These are phyloP conservation scores for Geranomyces michiganensis DNA, from an alignment of 192 early-diverging fungal species.

Conservation along the genomic window DNA sequence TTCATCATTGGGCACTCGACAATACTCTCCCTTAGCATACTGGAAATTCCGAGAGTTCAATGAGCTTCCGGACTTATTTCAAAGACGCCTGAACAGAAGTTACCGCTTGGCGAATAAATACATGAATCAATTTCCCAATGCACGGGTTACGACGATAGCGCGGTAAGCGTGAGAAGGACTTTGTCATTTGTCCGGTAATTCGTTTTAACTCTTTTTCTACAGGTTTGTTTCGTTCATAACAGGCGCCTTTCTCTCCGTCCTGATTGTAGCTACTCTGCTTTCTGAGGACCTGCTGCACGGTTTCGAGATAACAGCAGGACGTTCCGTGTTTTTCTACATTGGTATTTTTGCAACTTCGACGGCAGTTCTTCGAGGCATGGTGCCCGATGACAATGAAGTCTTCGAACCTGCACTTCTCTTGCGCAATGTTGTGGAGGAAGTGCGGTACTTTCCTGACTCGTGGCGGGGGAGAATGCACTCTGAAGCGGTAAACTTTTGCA, in stretches of 20 bases:
- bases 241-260: conserved; percentile 84
- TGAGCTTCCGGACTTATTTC: conserved; percentile 91
- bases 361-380: conserved; percentile 77
- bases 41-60: conserved; percentile 99
- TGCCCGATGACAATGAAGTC: conserved; percentile 77
- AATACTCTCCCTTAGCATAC: conserved; percentile 81
- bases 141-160: conserved; percentile 74
- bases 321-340: conserved; percentile 93
- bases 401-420: conserved; percentile 84
- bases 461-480: conserved; percentile 87
- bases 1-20: conserved; percentile 73
- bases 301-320: conserved; percentile 87
- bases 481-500: conserved; percentile 58
- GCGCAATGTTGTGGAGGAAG: conserved; percentile 76
- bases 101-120: conserved; percentile 80
- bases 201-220: conserved; percentile 2
- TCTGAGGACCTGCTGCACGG: conserved; percentile 86
- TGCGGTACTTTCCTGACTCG: conserved; percentile 85
- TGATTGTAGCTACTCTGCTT: conserved; percentile 78
- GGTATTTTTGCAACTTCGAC: conserved; percentile 85
- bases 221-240: conserved; percentile 88
- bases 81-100: conserved; percentile 71
- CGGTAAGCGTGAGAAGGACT: conserved; percentile 1
- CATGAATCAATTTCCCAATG: conserved; percentile 87
- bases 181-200: background rate